Conservation (phyloP, 2,329 filamentous ascomycete genomes). For the Venturia pyrina region DNA sequence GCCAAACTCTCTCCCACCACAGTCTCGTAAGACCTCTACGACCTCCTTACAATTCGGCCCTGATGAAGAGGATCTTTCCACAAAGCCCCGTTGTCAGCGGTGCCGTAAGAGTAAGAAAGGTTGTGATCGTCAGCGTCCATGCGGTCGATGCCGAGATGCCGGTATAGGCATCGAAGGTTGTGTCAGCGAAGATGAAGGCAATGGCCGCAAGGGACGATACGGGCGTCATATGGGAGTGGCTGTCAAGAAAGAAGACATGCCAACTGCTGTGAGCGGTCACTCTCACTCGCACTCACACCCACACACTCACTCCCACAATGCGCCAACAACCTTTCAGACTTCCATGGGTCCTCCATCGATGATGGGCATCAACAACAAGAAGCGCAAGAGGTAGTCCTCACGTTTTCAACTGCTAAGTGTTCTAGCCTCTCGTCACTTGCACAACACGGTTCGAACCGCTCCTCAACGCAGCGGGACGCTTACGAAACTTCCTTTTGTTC, state of each 20-base stretch:
- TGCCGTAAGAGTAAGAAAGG: slow-evolving; percentile 99
- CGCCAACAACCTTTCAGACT: neutral
- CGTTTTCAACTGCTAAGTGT: neutral
- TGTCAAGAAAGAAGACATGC: slow-evolving; percentile 44
- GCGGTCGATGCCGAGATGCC: slow-evolving; percentile 89
- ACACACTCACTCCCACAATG: neutral
- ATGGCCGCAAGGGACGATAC: slow-evolving; percentile 91
- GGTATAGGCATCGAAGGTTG: slow-evolving; percentile 89
- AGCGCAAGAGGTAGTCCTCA: slow-evolving; percentile 51
- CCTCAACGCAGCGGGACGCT: neutral
- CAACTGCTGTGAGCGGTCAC: neutral
- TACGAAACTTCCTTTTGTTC: neutral
- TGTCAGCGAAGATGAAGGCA: slow-evolving; percentile 94
- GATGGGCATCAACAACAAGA: slow-evolving; percentile 36
- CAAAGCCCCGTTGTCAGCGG: slow-evolving; percentile 92
- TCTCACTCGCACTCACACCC: neutral
- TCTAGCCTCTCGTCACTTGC: neutral
- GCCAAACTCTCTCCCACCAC: slow-evolving; percentile 54
- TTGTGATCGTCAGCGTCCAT: slow-evolving; percentile 91
- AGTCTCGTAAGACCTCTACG: slow-evolving; percentile 64
- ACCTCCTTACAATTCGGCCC: slow-evolving; percentile 56
- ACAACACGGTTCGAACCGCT: neutral
- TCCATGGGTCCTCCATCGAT: slow-evolving; percentile 11
- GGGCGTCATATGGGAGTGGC: slow-evolving; percentile 59
- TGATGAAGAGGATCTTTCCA: slow-evolving; percentile 84